Conservation (phyloP, 2,329 filamentous ascomycete genomes). For the Macrophomina tecta region DNA sequence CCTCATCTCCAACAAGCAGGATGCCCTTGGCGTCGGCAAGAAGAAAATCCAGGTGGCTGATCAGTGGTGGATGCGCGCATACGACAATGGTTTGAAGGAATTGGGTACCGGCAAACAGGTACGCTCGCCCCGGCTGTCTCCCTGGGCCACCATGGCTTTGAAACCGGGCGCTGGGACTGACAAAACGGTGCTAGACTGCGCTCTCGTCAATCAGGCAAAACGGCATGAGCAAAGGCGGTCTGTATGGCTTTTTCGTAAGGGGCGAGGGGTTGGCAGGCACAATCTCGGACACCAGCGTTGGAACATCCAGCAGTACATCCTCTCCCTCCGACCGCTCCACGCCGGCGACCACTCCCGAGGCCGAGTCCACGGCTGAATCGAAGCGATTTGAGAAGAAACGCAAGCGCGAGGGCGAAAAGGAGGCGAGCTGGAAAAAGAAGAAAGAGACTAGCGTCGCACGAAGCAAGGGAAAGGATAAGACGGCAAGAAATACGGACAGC, state of each 20-base stretch:
- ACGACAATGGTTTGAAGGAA: constrained; percentile 86
- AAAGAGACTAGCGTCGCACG: constrained; percentile 29
- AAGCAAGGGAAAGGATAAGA: constrained; percentile 19
- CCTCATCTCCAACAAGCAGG: constrained; percentile 80
- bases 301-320: constrained; percentile 2
- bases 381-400: constrained; percentile 34
- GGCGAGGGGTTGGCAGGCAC: constrained; percentile 81
- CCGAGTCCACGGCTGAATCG: not conserved
- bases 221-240: constrained; percentile 57
- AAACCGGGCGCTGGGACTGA: constrained; percentile 1
- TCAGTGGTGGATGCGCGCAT: constrained; percentile 97
- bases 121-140: constrained; percentile 36
- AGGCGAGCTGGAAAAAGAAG: constrained; percentile 31
- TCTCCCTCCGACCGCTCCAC: constrained; percentile 31
- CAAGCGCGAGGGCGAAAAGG: constrained; percentile 34
- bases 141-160: not conserved
- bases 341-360: constrained; percentile 22
- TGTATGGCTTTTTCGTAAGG: constrained; percentile 85
- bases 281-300: constrained; percentile 43
- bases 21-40: constrained; percentile 80
- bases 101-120: constrained; percentile 66
- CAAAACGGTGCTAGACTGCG: constrained; percentile 58
- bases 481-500: constrained; percentile 25
- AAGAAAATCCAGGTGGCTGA: constrained; percentile 71
- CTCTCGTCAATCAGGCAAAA: constrained; percentile 54